phyloP scores from a whole-genome alignment of 179 eudicot species.

The Gypsophila paniculata region DNA sequence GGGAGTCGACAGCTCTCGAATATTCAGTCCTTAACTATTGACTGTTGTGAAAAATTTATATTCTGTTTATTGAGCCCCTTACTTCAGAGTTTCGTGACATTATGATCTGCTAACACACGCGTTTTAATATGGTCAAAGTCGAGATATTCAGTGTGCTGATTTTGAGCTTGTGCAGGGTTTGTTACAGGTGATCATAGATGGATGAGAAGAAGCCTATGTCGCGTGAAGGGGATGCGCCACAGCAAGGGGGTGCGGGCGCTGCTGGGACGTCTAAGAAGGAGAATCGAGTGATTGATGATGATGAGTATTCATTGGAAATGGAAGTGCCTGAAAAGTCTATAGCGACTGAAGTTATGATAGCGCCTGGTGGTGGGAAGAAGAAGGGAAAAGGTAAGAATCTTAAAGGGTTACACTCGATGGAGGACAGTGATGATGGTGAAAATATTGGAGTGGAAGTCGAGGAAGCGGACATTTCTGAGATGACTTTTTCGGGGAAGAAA shows the following conservation, averaged over 20 bases:
- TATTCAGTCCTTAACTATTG: too few relatives aligned
- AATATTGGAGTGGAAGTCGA: constrained; percentile 28
- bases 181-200: constrained; percentile 30
- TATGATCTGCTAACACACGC: too few relatives aligned
- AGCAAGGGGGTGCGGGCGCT: constrained; percentile 8
- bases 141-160: background rate
- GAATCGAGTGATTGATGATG: constrained; percentile 57
- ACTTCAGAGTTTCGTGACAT: too few relatives aligned
- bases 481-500: constrained; percentile 53
- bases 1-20: too few relatives aligned
- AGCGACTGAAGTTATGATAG: constrained; percentile 44
- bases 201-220: constrained; percentile 54
- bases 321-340: constrained; percentile 49
- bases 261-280: constrained; percentile 52
- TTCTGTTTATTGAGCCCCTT: too few relatives aligned
- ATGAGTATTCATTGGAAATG: constrained; percentile 64
- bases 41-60: too few relatives aligned
- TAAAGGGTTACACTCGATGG: constrained; percentile 39
- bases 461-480: constrained; percentile 37
- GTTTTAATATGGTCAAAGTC: background rate
- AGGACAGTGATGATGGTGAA: constrained; percentile 33
- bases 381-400: constrained; percentile 59
- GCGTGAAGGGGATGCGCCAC: constrained; percentile 21
- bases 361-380: constrained; percentile 53
- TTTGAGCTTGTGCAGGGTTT: constrained; percentile 17